Evolutionary conservation across 352 stramenopile genomes (phyloP).

Genomic region (Thraustochytrium sp.): DNA sequence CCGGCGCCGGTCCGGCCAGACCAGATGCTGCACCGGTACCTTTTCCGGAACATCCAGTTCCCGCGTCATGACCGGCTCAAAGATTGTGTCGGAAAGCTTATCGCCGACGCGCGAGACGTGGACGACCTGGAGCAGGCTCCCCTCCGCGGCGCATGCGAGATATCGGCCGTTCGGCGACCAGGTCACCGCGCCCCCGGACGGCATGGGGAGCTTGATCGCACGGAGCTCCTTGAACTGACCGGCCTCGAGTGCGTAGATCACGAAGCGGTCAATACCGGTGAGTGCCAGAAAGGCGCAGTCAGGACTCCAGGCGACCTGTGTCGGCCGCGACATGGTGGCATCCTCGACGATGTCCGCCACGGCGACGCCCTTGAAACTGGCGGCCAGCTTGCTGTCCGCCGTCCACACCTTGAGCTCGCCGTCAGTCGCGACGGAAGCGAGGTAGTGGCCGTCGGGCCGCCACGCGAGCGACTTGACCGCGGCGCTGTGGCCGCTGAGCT

Average conservation of each 20-base stretch:
- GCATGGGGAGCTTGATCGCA: not conserved
- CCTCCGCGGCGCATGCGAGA: not conserved
- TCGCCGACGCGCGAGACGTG: not conserved
- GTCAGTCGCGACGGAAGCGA: not conserved
- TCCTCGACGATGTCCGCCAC: not conserved
- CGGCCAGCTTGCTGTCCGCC: not conserved
- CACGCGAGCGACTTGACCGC: not conserved
- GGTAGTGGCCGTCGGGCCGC: not conserved
- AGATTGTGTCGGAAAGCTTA: not conserved
- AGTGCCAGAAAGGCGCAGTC: not conserved
- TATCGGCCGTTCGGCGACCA: conserved; percentile 22
- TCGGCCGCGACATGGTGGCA: not conserved
- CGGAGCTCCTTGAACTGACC: not conserved
- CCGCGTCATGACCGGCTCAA: not conserved
- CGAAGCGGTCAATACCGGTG: not conserved
- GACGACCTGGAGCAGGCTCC: not conserved
- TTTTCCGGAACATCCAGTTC: not conserved
- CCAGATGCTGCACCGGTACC: not conserved
- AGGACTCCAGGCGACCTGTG: not conserved
- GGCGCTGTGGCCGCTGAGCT: not conserved
- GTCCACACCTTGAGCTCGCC: conserved; percentile 11
- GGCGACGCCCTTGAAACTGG: not conserved
- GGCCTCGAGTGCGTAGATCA: not conserved
- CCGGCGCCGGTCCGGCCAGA: not conserved
- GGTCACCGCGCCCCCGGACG: not conserved